Conservation (phyloP, 2,329 filamentous ascomycete genomes). For the Capronia coronata region DNA sequence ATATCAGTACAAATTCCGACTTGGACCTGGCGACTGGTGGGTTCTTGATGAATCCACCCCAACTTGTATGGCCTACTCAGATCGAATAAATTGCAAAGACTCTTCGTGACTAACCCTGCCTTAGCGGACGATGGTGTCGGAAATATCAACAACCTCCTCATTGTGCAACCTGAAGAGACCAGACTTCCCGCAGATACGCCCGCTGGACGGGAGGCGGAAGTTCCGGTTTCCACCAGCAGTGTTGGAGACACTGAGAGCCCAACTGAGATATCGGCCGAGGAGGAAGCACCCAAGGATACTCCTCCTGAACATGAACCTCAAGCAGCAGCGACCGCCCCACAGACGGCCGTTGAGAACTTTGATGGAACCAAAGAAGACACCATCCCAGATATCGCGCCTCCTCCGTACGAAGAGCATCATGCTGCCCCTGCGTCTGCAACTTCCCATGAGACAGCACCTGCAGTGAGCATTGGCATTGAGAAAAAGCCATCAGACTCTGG, state of each 20-base stretch:
- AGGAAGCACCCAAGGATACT: background rate
- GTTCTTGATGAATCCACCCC: slow-evolving; percentile 57
- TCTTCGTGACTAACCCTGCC: slow-evolving; percentile 2
- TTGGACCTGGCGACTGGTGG: slow-evolving; percentile 64
- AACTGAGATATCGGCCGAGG: background rate
- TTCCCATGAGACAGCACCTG: background rate
- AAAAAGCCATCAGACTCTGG: background rate
- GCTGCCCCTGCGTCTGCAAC: background rate
- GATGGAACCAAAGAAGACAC: slow-evolving; percentile 10
- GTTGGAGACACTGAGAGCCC: background rate
- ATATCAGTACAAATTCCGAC: slow-evolving; percentile 69
- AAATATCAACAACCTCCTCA: slow-evolving; percentile 48
- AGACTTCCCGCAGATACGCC: background rate
- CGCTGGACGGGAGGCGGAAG: slow-evolving; percentile 1
- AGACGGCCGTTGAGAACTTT: background rate
- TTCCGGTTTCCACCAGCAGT: background rate
- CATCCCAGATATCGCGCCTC: slow-evolving; percentile 22
- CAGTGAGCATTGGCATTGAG: background rate
- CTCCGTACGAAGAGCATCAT: slow-evolving; percentile 15
- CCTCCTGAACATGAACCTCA: background rate
- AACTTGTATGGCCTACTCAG: slow-evolving; percentile 44
- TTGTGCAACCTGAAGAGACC: slow-evolving; percentile 11
- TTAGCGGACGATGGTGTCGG: slow-evolving; percentile 47
- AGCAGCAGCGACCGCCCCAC: background rate
- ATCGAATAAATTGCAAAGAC: background rate